These are phyloP conservation scores for Suillus spraguei DNA, from an alignment of 768 basidiomycete genomes.

Conservation along the genomic window DNA sequence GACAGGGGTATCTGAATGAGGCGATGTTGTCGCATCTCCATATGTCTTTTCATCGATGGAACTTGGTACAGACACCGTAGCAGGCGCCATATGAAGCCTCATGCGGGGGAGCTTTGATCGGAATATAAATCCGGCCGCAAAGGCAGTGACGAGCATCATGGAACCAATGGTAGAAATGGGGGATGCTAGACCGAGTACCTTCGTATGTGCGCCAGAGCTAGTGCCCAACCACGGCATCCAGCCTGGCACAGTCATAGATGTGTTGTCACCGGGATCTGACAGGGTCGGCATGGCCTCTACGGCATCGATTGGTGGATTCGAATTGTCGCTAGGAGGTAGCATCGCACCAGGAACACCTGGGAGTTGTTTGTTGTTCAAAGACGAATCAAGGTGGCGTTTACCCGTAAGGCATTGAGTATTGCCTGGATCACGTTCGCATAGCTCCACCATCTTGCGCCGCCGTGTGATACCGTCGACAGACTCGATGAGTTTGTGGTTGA, in stretches of 20 bases:
- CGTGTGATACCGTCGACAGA: constrained; percentile 48
- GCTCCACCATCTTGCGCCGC: constrained; percentile 44
- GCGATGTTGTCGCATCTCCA: background rate
- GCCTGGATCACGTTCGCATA: constrained; percentile 39
- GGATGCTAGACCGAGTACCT: constrained; percentile 18
- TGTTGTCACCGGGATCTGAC: constrained; percentile 20
- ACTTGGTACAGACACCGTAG: constrained; percentile 6
- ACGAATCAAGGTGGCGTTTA: constrained; percentile 52
- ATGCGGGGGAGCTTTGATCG: constrained; percentile 20
- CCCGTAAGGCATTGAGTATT: constrained; percentile 68
- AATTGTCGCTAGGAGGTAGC: constrained; percentile 27
- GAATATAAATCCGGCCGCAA: constrained; percentile 30
- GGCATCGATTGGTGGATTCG: constrained; percentile 14
- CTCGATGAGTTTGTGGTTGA: constrained; percentile 38
- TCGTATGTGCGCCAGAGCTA: background rate
- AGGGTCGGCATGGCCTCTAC: constrained; percentile 20
- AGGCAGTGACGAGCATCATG: constrained; percentile 24
- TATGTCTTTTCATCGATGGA: constrained; percentile 8
- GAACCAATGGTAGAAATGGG: constrained; percentile 23
- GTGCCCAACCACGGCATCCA: constrained; percentile 18
- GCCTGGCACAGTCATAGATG: constrained; percentile 17
- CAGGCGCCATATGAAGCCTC: constrained; percentile 16
- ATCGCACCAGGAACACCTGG: constrained; percentile 54
- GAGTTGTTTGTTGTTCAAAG: constrained; percentile 56
- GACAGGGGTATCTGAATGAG: constrained; percentile 9